Conservation (phyloP, 176 grass and related monocot species). For the Avena sativa region DNA sequence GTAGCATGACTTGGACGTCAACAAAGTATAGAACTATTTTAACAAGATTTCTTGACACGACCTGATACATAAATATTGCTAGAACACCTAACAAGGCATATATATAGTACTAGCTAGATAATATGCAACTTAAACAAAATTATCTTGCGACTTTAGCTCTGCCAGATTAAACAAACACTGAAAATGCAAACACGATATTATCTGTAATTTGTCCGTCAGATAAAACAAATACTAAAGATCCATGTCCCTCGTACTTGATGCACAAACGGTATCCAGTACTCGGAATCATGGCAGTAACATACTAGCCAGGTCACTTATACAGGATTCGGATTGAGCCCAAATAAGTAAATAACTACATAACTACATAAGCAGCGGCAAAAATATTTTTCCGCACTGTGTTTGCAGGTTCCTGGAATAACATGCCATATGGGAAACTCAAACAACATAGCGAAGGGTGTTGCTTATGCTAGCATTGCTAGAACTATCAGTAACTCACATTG, state of each 20-base stretch:
- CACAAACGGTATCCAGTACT: slow-evolving; percentile 1
- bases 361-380: neutral
- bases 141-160: neutral
- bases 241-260: neutral
- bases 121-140: neutral
- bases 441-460: neutral
- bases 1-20: slow-evolving; percentile 17
- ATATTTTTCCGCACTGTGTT: neutral
- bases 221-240: slow-evolving; percentile 15
- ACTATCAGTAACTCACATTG: slow-evolving; percentile 58
- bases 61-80: neutral
- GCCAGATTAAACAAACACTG: slow-evolving; percentile 4
- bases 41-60: neutral
- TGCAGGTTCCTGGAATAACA: slow-evolving; percentile 5
- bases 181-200: neutral
- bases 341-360: slow-evolving; percentile 1
- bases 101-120: neutral
- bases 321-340: slow-evolving; percentile 1
- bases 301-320: neutral
- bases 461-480: neutral
- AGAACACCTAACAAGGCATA: neutral
- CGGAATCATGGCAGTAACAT: neutral
- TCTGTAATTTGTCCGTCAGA: neutral
- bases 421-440: neutral
- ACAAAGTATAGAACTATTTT: neutral